Evolutionary conservation across 495 filamentous ascomycete species (phyloP), one percentile per base, ranked within the genome.

Genomic region (Daldinia loculata): DNA sequence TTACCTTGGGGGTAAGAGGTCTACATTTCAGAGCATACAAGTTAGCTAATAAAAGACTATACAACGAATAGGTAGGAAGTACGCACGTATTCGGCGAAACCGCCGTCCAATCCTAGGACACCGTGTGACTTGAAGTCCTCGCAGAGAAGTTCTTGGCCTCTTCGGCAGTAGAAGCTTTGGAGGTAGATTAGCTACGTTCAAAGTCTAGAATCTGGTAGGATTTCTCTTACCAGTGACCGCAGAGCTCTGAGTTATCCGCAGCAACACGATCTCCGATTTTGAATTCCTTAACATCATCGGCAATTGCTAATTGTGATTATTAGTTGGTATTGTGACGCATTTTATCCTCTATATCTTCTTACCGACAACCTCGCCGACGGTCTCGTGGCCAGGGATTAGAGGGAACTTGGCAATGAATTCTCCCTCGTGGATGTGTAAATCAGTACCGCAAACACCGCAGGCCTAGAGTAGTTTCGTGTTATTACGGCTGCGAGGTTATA

Each of bases 101-200:
- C 89, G 56, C 90, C 90, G 53, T 89, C 85, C 79, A 90, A 80
- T 63, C 82, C 84, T 30, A 72, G 56, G 50, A 90, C 89, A 57
- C 89, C 89, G 65, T 91, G 88, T 34, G 88, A 86, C 69, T 87
- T 80, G 70, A 90, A 90, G 77, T 91, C 82, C 80, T 92, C 90
- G 74, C 90, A 92, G 61, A 91, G 86, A 32, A 92, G 79, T 51
- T 87, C 84, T 65, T 91, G 82, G 32, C 90, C 90, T 52, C 87
- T 86, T 61, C 89, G 88, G 78, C 89, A 92, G 81, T 92, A 91
- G 84, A 90, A 91, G 79, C 75, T 76, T 60, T 69, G 3, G 43
- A 36, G 17, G 22, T 29, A 9, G 14, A 15, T 74, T 38, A 74
- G 63, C 19, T 50, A 45, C 14, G 32, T 30, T 32, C 41, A 30